Percentiles rank a stretch among this genome's conserved stretches.
phyloP scores from a whole-genome alignment of 352 stramenopile species.

The Phytopythium montanum region DNA sequence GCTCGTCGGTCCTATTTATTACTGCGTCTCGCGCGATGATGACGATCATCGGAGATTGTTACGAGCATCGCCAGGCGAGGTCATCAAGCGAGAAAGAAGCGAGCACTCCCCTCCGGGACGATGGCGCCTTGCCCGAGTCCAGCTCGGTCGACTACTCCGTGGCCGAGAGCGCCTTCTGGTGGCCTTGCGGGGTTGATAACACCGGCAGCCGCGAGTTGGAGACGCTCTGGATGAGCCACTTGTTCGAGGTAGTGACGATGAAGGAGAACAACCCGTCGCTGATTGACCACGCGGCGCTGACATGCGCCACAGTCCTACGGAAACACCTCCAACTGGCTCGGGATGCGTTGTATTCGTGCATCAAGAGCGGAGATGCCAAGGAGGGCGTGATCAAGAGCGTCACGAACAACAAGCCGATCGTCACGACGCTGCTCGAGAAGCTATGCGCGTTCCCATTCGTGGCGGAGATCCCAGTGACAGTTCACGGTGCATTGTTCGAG shows the following conservation, averaged over 20 bases:
- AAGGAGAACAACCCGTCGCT: conserved; percentile 48
- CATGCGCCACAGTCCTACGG: conserved; percentile 62
- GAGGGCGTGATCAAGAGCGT: conserved; percentile 21
- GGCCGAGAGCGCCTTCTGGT: conserved; percentile 77
- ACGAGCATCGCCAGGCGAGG: conserved; percentile 48
- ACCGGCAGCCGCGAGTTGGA: conserved; percentile 22
- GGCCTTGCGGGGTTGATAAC: conserved; percentile 45
- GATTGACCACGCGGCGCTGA: conserved; percentile 72
- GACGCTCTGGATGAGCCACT: conserved; percentile 64
- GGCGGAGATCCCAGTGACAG: conserved; percentile 69
- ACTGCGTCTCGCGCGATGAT: conserved; percentile 55
- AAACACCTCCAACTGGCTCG: conserved; percentile 81
- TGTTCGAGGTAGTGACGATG: conserved; percentile 64
- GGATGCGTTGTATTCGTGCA: conserved; percentile 50
- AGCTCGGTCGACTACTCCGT: conserved; percentile 74
- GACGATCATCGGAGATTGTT: conserved; percentile 73
- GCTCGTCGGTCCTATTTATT: conserved; percentile 43
- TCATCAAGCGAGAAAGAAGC: conserved; percentile 13
- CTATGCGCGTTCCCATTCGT: conserved; percentile 57
- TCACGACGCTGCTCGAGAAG: conserved; percentile 55
- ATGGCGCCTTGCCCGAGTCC: conserved; percentile 68
- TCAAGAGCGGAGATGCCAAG: conserved; percentile 21
- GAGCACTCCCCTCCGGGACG: conserved; percentile 25
- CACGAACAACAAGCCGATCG: conserved; percentile 48
- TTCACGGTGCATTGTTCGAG: conserved; percentile 81